Percentiles rank a stretch among this genome's conserved stretches.
phyloP scores from a whole-genome alignment of 2,329 filamentous ascomycete species.

The Tolypocladium endophyticum region DNA sequence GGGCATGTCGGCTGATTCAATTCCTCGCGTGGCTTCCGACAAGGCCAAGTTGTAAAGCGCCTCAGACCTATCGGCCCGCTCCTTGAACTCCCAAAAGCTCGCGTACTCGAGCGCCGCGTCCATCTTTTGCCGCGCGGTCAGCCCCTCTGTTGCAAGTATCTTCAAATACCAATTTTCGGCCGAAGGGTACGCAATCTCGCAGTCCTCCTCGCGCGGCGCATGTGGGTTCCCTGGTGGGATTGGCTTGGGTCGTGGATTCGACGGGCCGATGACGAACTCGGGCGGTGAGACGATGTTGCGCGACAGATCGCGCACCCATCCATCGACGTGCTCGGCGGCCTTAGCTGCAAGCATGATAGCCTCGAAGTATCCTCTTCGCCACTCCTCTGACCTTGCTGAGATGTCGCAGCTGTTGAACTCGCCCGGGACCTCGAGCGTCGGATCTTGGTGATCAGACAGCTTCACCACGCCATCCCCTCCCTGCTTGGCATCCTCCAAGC shows the following conservation, averaged over 20 bases:
- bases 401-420: conserved; percentile 58
- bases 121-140: conserved; percentile 67
- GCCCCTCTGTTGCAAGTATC: conserved; percentile 69
- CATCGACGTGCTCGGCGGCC: conserved; percentile 71
- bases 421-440: conserved; percentile 55
- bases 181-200: conserved; percentile 54
- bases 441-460: conserved; percentile 50
- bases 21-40: conserved; percentile 55
- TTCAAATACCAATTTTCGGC: conserved; percentile 75
- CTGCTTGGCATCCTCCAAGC: conserved; percentile 56
- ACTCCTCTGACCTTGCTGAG: conserved; percentile 65
- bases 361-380: conserved; percentile 79
- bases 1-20: conserved; percentile 26
- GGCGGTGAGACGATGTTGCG: conserved; percentile 58
- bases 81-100: conserved; percentile 75
- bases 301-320: conserved; percentile 61
- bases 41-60: conserved; percentile 69
- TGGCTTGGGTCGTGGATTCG: conserved; percentile 70
- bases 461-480: conserved; percentile 59
- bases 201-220: conserved; percentile 66
- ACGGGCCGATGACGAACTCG: conserved; percentile 68
- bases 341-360: conserved; percentile 67
- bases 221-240: conserved; percentile 52
- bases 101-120: conserved; percentile 76
- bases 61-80: conserved; percentile 50